Base-by-base conservation (phyloP, 306 rosid species). In the Prunus fruticosa region DNA sequence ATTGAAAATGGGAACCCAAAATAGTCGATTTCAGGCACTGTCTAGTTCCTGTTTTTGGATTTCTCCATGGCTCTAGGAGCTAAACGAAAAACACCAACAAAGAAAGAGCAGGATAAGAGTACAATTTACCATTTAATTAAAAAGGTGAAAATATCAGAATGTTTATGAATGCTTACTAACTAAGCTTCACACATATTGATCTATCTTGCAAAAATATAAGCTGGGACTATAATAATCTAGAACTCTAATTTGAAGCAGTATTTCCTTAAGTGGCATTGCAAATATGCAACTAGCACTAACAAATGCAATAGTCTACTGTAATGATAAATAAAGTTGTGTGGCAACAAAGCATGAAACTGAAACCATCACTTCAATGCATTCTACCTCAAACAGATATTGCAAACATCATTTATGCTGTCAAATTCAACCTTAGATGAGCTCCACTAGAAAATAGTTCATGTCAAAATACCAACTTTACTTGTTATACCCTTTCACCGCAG, bases 1-100 rank as follows among this genome's bases (percentile, higher is more conserved):
- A 62, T 71, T 56, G 62, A 38, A 62, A 14, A 52, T 72, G 41
- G 71, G 30, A 71, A 69, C 82, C 85, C 58, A 70, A 86, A 41
- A 82, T 82, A 83, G 80, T 69, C 77, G 54, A 66, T 79, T 63
- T 73, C 46, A 7, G 81, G 76, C 72, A 60, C 79, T 49, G 63
- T 74, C 84, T 90, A 88, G 81, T 78, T 77, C 82, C 92, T 80
- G 86, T 82, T 88, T 80, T 81, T 93, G 78, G 96, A 89, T 83
- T 92, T 92, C 66, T 90, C 98, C 96, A 84, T 82, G 72, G 96
- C 88, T 88, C 96, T 84, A 14, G 98, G 98, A 78, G 98, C 98
- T 95, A 50, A 88, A n/a, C 16, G 61, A 72, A 76, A 71, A 85
- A 74, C 69, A 34, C 41, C 32, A 38, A n/a, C 81, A 67, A 27